Evolutionary conservation across 2,329 filamentous ascomycete species (phyloP).

Genomic region (Fusarium nematophilum): DNA sequence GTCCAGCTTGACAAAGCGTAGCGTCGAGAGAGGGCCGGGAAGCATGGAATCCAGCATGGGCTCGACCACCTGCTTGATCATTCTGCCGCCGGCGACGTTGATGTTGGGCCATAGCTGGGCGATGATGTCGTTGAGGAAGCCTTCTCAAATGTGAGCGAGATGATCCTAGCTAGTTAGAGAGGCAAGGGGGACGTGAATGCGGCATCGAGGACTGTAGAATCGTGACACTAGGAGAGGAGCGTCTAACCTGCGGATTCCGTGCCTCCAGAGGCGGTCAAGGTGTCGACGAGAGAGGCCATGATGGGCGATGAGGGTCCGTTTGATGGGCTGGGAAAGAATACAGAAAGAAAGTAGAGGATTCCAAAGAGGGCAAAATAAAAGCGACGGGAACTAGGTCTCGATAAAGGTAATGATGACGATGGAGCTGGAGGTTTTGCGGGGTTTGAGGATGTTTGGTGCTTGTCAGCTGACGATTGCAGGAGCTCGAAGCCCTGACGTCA

Average conservation of each 20-base stretch:
- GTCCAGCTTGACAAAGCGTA: constrained; percentile 40
- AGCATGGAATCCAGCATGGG: constrained; percentile 41
- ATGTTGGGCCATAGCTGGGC: constrained; percentile 44
- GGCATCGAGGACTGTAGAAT: not conserved
- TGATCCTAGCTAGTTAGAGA: not conserved
- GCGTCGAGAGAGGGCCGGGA: constrained; percentile 35
- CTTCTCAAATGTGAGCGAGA: constrained; percentile 27
- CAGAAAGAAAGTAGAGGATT: not conserved
- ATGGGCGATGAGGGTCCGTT: constrained; percentile 8
- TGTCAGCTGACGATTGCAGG: constrained; percentile 11
- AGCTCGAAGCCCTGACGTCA: constrained; percentile 25
- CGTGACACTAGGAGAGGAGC: not conserved
- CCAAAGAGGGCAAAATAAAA: constrained; percentile 2
- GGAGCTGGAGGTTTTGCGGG: constrained; percentile 20
- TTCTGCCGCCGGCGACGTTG: constrained; percentile 40
- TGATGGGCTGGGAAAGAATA: not conserved
- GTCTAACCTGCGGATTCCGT: constrained; percentile 39
- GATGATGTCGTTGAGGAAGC: constrained; percentile 43
- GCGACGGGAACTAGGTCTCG: constrained; percentile 3
- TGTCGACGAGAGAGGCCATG: constrained; percentile 38
- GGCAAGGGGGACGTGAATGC: not conserved
- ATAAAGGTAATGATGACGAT: constrained; percentile 15
- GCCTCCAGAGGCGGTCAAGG: constrained; percentile 41
- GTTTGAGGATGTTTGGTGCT: constrained; percentile 11
- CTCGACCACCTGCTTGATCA: constrained; percentile 40